These are phyloP conservation scores for Boechera retrofracta DNA, from an alignment of 345 rosid species.

Conservation along the genomic window DNA sequence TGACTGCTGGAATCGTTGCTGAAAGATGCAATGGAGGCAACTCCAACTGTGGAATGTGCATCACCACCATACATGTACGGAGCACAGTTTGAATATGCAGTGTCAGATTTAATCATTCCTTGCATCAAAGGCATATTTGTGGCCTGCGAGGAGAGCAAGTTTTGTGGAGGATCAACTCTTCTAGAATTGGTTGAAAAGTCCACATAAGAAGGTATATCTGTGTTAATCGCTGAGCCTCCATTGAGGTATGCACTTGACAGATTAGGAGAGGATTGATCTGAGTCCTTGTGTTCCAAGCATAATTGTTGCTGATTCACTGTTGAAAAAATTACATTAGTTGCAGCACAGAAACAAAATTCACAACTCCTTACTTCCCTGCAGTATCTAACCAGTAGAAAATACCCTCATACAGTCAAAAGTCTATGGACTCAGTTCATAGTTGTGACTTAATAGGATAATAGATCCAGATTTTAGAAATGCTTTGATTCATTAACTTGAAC, in stretches of 20 bases:
- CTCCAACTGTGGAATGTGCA: conserved; percentile 62
- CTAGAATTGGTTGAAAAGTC: conserved; percentile 62
- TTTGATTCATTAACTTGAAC: too few relatives aligned
- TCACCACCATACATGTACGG: conserved; percentile 69
- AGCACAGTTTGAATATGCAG: conserved; percentile 62
- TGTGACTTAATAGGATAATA: too few relatives aligned
- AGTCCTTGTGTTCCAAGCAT: conserved; percentile 59
- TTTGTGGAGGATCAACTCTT: conserved; percentile 58
- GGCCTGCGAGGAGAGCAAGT: conserved; percentile 51
- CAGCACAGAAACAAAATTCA: conserved; percentile 4
- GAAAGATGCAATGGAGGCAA: conserved; percentile 70
- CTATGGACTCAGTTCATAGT: too few relatives aligned
- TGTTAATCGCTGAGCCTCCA: conserved; percentile 59
- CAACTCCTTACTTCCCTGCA: neutral
- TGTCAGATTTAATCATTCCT: conserved; percentile 70
- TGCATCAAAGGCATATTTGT: conserved; percentile 68
- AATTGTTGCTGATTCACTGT: conserved; percentile 68
- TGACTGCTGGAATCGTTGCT: conserved; percentile 76
- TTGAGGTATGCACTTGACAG: conserved; percentile 59
- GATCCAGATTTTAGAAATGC: too few relatives aligned
- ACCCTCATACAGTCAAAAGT: too few relatives aligned
- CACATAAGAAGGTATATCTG: conserved; percentile 56
- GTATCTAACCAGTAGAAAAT: neutral
- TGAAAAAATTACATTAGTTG: conserved; percentile 37
- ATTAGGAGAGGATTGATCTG: conserved; percentile 48